phyloP scores from a whole-genome alignment of 169 alveolate species.

The Eimeria acervulina region DNA sequence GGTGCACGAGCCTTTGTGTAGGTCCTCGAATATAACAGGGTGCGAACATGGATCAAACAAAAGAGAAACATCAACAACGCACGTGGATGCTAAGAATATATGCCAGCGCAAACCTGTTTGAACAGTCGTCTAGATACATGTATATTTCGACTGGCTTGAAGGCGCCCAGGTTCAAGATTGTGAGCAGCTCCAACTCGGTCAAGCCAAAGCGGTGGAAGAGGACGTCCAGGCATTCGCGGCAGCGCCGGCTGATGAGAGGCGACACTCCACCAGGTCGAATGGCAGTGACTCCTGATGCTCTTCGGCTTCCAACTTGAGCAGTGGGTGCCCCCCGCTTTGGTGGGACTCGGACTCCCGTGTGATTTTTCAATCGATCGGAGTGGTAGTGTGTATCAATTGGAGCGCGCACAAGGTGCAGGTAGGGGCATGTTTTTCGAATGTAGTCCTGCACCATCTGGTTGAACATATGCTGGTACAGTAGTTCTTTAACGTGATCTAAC shows the following conservation, averaged over 20 bases:
- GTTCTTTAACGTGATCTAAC: slow-evolving; percentile 64
- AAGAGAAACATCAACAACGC: neutral
- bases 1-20: neutral
- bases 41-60: neutral
- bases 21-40: neutral
- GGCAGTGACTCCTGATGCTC: slow-evolving; percentile 29
- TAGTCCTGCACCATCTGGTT: slow-evolving; percentile 73
- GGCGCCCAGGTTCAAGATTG: slow-evolving; percentile 66
- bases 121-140: slow-evolving; percentile 64
- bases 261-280: slow-evolving; percentile 28
- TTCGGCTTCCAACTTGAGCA: neutral
- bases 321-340: slow-evolving; percentile 15
- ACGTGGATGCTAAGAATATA: neutral
- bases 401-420: slow-evolving; percentile 70
- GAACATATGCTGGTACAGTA: slow-evolving; percentile 67
- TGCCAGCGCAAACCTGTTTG: slow-evolving; percentile 45
- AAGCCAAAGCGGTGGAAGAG: slow-evolving; percentile 62
- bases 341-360: neutral
- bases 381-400: slow-evolving; percentile 1
- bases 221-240: slow-evolving; percentile 65
- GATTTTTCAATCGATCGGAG: neutral
- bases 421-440: slow-evolving; percentile 66
- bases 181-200: slow-evolving; percentile 56
- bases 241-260: slow-evolving; percentile 40
- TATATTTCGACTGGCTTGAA: slow-evolving; percentile 71